Evolutionary conservation across 495 filamentous ascomycete species (phyloP).

Genomic region (Rostrohypoxylon terebratum): DNA sequence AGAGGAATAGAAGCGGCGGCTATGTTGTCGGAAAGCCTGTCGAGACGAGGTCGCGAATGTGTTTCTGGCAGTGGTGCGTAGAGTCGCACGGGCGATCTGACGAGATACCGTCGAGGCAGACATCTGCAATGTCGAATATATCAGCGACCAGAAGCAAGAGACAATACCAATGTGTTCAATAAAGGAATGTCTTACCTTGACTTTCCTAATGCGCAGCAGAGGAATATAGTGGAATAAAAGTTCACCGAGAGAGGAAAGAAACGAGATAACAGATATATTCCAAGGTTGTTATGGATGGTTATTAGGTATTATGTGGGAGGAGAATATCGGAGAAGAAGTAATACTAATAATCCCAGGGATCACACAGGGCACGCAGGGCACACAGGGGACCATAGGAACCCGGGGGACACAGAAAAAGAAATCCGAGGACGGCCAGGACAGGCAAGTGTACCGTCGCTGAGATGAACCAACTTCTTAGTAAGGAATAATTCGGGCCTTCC

Average conservation of each 20-base stretch:
- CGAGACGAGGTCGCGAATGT: slow-evolving; percentile 62
- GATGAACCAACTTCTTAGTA: slow-evolving; percentile 34
- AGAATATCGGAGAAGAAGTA: slow-evolving; percentile 31
- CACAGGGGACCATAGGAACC: no score
- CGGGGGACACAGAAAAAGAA: slow-evolving; percentile 21
- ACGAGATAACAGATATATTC: slow-evolving; percentile 25
- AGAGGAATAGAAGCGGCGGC: slow-evolving; percentile 82
- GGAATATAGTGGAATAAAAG: slow-evolving; percentile 28
- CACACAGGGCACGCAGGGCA: not conserved
- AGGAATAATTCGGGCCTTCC: slow-evolving; percentile 31
- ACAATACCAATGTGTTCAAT: slow-evolving; percentile 36
- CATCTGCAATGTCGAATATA: slow-evolving; percentile 53
- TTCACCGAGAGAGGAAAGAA: slow-evolving; percentile 39
- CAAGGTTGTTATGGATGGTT: no score
- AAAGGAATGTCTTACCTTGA: slow-evolving; percentile 38
- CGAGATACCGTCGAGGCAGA: slow-evolving; percentile 58
- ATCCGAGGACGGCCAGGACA: slow-evolving; percentile 35
- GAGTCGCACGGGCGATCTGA: slow-evolving; percentile 67
- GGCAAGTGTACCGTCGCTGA: slow-evolving; percentile 4
- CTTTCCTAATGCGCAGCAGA: slow-evolving; percentile 39
- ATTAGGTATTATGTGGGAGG: slow-evolving; percentile 5
- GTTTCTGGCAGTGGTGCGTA: slow-evolving; percentile 66
- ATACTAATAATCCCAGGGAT: slow-evolving; percentile 36
- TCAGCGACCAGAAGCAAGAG: slow-evolving; percentile 38
- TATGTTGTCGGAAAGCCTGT: slow-evolving; percentile 71